A percentile compares a stretch with the other conserved stretches of the same genome.
Evolutionary conservation across 805 yeast species (phyloP).

Genomic region (Nakazawaea peltata): DNA sequence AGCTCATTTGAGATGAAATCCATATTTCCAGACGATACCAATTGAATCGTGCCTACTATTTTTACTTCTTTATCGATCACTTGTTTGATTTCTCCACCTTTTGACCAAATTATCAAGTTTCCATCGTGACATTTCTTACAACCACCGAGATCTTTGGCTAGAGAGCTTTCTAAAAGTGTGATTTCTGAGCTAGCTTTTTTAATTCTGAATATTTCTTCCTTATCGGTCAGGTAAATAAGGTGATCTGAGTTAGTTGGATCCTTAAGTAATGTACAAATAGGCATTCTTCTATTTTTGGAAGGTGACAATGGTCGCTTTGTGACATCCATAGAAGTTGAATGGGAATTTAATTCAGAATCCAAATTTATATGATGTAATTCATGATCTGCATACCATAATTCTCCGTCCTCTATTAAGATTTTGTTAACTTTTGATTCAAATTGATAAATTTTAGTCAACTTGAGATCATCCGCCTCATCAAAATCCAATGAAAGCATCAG

Average conservation of each 20-base stretch:
- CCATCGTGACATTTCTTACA: slow-evolving; percentile 25
- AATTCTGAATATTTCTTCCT: slow-evolving; percentile 28
- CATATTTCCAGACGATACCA: slow-evolving; percentile 8
- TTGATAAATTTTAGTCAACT: slow-evolving; percentile 15
- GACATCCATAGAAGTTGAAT: too few species aligned
- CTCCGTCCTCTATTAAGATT: slow-evolving; percentile 15
- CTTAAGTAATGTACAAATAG: slow-evolving; percentile 28
- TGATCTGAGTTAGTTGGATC: slow-evolving; percentile 17
- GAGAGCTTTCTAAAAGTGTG: slow-evolving; percentile 23
- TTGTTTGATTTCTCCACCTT: slow-evolving; percentile 29
- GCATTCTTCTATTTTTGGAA: slow-evolving; percentile 20
- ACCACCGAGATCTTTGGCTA: slow-evolving; percentile 31
- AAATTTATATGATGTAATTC: too few species aligned
- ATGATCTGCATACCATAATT: slow-evolving; percentile 12
- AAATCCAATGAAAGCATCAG: slow-evolving; percentile 17
- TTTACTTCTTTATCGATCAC: slow-evolving; percentile 13
- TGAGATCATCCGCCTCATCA: slow-evolving; percentile 17
- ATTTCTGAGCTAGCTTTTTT: slow-evolving; percentile 13
- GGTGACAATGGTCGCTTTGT: slow-evolving; percentile 18
- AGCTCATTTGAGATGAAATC: slow-evolving; percentile 31
- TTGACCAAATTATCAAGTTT: slow-evolving; percentile 32
- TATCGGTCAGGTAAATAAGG: slow-evolving; percentile 26
- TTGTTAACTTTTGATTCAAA: slow-evolving; percentile 15
- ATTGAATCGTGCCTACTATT: slow-evolving; percentile 14
- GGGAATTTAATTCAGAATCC: too few species aligned